Evolutionary conservation across 768 basidiomycete species (phyloP).

Genomic region (Tylopilus balloui): DNA sequence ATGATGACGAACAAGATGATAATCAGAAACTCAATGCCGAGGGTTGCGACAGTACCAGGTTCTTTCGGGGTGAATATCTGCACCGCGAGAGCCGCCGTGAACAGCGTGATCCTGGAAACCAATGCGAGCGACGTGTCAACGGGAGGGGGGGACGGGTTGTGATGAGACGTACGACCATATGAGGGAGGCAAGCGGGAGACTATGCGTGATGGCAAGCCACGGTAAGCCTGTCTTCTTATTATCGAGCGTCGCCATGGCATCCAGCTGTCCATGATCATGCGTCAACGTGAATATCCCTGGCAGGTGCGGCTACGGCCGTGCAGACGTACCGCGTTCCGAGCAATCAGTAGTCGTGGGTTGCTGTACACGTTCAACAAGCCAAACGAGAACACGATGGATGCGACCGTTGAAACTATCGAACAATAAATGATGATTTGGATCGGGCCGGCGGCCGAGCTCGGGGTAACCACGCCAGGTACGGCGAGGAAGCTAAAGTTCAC

Average conservation of each 20-base stretch:
- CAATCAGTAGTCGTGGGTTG: slow-evolving; percentile 2
- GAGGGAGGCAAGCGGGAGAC: slow-evolving; percentile 12
- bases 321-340: slow-evolving; percentile 3
- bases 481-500: slow-evolving; percentile 17
- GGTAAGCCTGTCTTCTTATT: slow-evolving; percentile 3
- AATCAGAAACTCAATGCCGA: slow-evolving; percentile 4
- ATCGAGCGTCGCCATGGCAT: slow-evolving; percentile 1
- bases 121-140: not conserved
- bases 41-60: not conserved
- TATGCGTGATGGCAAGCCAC: slow-evolving; percentile 12
- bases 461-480: slow-evolving; percentile 2
- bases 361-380: slow-evolving; percentile 11
- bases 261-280: slow-evolving; percentile 1
- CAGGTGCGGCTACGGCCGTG: not conserved
- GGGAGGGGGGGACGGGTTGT: too few species aligned
- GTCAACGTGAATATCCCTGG: not conserved
- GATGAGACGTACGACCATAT: slow-evolving; percentile 14
- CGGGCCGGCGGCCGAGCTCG: not conserved
- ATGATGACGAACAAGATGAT: not conserved
- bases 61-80: slow-evolving; percentile 8
- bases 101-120: slow-evolving; percentile 6
- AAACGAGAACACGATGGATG: slow-evolving; percentile 12
- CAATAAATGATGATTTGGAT: slow-evolving; percentile 12
- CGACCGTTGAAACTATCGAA: slow-evolving; percentile 6
- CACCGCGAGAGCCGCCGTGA: slow-evolving; percentile 2